phyloP scores from a whole-genome alignment of 2,329 filamentous ascomycete species.

The Alternaria burnsii region DNA sequence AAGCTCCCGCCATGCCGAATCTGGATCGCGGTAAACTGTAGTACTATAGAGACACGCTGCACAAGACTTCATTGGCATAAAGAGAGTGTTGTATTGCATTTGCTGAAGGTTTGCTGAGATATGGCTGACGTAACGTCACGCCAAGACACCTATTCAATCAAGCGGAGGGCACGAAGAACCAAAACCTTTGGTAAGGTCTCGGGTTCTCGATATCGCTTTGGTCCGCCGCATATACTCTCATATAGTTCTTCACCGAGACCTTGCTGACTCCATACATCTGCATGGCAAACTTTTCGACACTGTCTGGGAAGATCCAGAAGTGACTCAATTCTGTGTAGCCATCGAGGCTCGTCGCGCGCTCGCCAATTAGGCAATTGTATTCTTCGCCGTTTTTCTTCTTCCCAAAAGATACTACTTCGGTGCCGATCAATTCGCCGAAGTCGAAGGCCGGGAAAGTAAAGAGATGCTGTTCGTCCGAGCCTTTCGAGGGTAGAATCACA shows the following conservation, averaged over 20 bases:
- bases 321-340: not conserved
- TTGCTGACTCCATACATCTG: conserved; percentile 1
- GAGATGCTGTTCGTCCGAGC: not conserved
- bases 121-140: not conserved
- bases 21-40: not conserved
- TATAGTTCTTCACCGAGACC: not conserved
- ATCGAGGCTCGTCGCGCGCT: not conserved
- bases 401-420: not conserved
- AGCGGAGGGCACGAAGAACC: not conserved
- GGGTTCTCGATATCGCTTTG: not conserved
- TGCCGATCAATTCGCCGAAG: not conserved
- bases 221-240: not conserved
- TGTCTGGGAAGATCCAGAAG: not conserved
- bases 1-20: not conserved
- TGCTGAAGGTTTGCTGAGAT: not conserved
- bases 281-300: not conserved
- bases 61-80: not conserved
- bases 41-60: rapidly evolving
- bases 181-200: not conserved
- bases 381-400: not conserved
- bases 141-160: not conserved
- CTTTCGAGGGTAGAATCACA: not conserved
- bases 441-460: conserved; percentile 1
- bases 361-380: not conserved
- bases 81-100: not conserved